Conservation (phyloP, 345 rosid genomes). For the Psidium friedrichsthalianum region DNA sequence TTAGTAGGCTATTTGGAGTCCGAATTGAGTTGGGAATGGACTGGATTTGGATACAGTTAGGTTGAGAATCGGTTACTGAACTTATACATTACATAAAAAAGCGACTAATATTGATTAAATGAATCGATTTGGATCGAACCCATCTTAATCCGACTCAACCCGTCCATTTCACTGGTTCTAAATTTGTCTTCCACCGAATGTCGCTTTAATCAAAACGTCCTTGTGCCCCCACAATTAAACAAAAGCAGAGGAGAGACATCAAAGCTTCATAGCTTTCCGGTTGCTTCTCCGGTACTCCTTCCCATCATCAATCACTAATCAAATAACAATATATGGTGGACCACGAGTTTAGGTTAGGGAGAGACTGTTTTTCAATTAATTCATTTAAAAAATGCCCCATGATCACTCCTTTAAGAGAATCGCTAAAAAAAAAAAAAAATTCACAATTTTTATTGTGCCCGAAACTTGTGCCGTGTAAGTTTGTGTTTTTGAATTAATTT, state of each 20-base stretch:
- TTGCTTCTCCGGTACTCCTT: neutral
- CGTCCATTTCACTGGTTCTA: no score
- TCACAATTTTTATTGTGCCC: neutral
- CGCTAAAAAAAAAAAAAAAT: neutral
- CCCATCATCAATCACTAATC: neutral
- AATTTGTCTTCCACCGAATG: neutral
- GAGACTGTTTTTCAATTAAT: neutral
- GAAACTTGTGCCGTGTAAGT: neutral
- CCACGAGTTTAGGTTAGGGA: neutral
- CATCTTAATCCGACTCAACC: neutral
- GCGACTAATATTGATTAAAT: neutral
- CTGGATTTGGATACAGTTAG: neutral
- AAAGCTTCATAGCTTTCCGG: neutral
- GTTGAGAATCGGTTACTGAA: neutral
- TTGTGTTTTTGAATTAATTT: neutral
- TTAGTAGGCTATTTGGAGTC: neutral
- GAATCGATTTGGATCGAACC: neutral
- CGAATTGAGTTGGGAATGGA: neutral
- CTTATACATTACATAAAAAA: neutral
- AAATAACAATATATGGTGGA: neutral
- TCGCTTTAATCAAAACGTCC: neutral
- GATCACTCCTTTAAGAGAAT: neutral
- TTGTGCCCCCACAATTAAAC: neutral
- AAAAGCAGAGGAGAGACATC: no score
- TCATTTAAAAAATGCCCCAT: neutral